Base-by-base conservation (phyloP, 768 basidiomycete species). In the Mycena sanguinolenta region DNA sequence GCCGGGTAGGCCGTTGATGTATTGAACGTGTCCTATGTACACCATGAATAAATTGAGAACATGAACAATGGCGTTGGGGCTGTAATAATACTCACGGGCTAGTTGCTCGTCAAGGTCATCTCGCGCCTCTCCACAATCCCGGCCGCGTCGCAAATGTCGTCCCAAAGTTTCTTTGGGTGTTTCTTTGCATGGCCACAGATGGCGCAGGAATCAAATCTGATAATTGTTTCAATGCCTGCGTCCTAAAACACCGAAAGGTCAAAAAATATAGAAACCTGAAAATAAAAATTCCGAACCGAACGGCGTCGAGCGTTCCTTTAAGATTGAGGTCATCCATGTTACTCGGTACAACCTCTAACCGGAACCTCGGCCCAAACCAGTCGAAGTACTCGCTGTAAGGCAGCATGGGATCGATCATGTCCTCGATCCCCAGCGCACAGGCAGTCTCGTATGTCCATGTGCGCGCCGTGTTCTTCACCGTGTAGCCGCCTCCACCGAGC, bases 401-500 rank as follows among this genome's bases (percentile, higher is more conserved):
- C 66, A 96, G 81, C 73, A 94, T 92, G 23, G 87, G 86, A 77
- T 95, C 91, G 63, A 94, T 91, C 16, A 87, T 87, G 49, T 94
- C 84, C 76, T 96, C 92, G 53, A 93, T 87, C 2, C 95, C 97
- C n/a, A 96, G 87, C 25, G 95, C 95, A 75, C 97, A 93, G 1
- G 96, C 97, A 0, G 98, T 99, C 80, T 99, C 97, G 83, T 95
- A 97, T 34, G 96, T 92, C 97, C 97, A 99, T 39, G 92, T 90
- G 53, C 95, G 87, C 8, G 95, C 95, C 23, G 98, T 96, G 77
- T 99, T 99, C 80, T 97, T 95, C 50, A 97, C 93, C 0, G 97
- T 99, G 80, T 99, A 99, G 3, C 97, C 97, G 19, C 97, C 97
- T 2, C 97, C 97, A 32, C 97, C 97, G 4, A 99, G 87, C 42